phyloP scores from a whole-genome alignment of 768 basidiomycete genomes.

The Leccinum uliginosum region DNA sequence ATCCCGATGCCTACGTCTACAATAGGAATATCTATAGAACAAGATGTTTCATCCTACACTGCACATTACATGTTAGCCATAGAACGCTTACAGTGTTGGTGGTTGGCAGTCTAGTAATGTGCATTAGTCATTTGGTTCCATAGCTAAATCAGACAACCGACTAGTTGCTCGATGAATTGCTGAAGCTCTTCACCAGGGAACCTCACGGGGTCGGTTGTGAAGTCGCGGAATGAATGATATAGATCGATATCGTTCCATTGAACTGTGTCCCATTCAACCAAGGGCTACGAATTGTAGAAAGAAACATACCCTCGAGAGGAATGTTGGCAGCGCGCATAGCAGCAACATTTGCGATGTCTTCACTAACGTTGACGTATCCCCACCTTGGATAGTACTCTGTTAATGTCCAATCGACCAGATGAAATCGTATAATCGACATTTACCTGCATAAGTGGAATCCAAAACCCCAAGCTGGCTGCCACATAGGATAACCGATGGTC shows the following conservation, averaged over 20 bases:
- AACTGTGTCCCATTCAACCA: slow-evolving; percentile 32
- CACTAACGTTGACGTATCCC: slow-evolving; percentile 50
- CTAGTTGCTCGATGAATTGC: slow-evolving; percentile 53
- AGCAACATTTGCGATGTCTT: slow-evolving; percentile 50
- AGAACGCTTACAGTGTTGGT: slow-evolving; percentile 27
- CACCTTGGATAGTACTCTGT: slow-evolving; percentile 24
- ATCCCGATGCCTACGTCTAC: slow-evolving; percentile 61
- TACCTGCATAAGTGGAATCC: slow-evolving; percentile 74
- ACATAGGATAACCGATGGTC: slow-evolving; percentile 63
- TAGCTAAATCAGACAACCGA: slow-evolving; percentile 27
- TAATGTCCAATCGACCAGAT: background rate
- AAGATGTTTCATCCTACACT: background rate
- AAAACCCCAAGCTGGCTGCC: slow-evolving; percentile 74
- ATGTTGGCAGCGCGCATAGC: slow-evolving; percentile 65
- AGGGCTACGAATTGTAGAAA: background rate
- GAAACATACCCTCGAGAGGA: slow-evolving; percentile 61
- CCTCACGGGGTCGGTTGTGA: slow-evolving; percentile 61
- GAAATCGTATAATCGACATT: background rate
- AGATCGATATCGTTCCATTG: slow-evolving; percentile 82
- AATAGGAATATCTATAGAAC: slow-evolving; percentile 63
- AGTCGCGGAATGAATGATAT: slow-evolving; percentile 65
- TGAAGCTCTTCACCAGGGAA: slow-evolving; percentile 54
- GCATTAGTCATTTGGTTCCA: slow-evolving; percentile 5
- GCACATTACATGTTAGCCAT: background rate
- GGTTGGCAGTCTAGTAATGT: slow-evolving; percentile 19